phyloP scores from a whole-genome alignment of 371 early-diverging fungal species.

The Rhizopus arrhizus region DNA sequence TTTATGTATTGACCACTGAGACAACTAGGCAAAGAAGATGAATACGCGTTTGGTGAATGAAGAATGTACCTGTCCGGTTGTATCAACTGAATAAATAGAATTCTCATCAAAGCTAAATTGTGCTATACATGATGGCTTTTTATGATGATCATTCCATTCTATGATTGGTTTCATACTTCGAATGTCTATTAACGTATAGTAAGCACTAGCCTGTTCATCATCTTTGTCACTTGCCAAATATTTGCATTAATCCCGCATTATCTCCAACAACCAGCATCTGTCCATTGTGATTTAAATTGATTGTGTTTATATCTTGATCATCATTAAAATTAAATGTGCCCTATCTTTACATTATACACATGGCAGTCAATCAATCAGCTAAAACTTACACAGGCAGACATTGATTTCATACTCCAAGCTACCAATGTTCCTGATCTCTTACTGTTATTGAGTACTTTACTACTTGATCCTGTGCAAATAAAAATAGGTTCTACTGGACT shows the following conservation, averaged over 20 bases:
- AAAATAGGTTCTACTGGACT: conserved; percentile 64
- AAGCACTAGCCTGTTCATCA: background rate
- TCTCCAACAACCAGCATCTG: conserved; percentile 65
- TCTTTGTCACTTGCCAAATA: conserved; percentile 51
- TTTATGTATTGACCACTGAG: conserved; percentile 63
- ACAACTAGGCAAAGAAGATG: conserved; percentile 23
- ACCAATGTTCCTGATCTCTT: conserved; percentile 48
- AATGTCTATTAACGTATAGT: conserved; percentile 40
- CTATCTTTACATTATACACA: conserved; percentile 13
- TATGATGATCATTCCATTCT: conserved; percentile 50
- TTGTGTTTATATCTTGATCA: conserved; percentile 49
- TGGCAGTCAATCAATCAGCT: background rate
- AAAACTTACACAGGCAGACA: conserved; percentile 56
- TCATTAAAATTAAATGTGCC: conserved; percentile 33
- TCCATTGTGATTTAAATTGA: conserved; percentile 69
- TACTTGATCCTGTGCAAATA: conserved; percentile 54
- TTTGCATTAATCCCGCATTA: conserved; percentile 54
- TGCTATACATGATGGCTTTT: conserved; percentile 52
- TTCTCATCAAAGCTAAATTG: conserved; percentile 73
- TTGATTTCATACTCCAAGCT: conserved; percentile 65
- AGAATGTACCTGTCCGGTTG: conserved; percentile 48
- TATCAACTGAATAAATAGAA: conserved; percentile 59
- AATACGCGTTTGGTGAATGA: background rate
- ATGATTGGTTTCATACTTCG: conserved; percentile 61
- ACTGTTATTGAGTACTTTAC: conserved; percentile 19